These are phyloP conservation scores for Laguncularia racemosa DNA, from an alignment of 345 rosid genomes.

Conservation along the genomic window DNA sequence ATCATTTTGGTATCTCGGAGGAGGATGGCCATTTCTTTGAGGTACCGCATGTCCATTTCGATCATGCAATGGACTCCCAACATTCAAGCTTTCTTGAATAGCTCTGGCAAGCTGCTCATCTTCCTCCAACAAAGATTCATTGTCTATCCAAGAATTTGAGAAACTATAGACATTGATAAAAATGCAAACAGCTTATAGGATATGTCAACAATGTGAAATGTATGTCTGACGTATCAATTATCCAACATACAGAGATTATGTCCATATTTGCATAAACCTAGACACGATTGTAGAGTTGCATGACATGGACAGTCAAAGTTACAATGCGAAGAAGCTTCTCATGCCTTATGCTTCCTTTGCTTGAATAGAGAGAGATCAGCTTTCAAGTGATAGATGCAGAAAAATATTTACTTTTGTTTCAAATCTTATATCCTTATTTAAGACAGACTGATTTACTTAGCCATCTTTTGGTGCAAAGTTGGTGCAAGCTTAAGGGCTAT, in stretches of 20 bases:
- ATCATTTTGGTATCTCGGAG: slow-evolving; percentile 1
- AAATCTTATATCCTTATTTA: too few relatives aligned
- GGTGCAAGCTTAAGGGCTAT: too few relatives aligned
- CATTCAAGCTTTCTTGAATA: slow-evolving; percentile 69
- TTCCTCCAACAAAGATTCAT: slow-evolving; percentile 53
- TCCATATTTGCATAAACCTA: too few relatives aligned
- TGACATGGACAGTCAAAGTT: too few relatives aligned
- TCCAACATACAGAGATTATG: not conserved
- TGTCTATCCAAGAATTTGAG: slow-evolving; percentile 39
- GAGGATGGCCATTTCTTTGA: slow-evolving; percentile 19
- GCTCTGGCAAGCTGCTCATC: slow-evolving; percentile 96
- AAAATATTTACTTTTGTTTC: too few relatives aligned
- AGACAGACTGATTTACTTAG: too few relatives aligned
- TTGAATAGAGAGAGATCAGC: too few relatives aligned
- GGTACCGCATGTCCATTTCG: slow-evolving; percentile 20
- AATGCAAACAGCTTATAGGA: slow-evolving; percentile 2
- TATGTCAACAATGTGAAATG: not conserved
- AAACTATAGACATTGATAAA: slow-evolving; percentile 9
- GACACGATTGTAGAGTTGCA: too few relatives aligned
- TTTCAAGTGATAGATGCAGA: too few relatives aligned
- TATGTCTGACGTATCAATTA: not conserved
- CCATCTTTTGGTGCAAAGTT: too few relatives aligned
- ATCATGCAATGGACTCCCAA: slow-evolving; percentile 44
- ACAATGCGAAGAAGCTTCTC: too few relatives aligned
- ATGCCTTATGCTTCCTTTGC: too few relatives aligned